Conservation (phyloP, 192 early-diverging fungal species). For the Pecoramyces ruminantium region DNA sequence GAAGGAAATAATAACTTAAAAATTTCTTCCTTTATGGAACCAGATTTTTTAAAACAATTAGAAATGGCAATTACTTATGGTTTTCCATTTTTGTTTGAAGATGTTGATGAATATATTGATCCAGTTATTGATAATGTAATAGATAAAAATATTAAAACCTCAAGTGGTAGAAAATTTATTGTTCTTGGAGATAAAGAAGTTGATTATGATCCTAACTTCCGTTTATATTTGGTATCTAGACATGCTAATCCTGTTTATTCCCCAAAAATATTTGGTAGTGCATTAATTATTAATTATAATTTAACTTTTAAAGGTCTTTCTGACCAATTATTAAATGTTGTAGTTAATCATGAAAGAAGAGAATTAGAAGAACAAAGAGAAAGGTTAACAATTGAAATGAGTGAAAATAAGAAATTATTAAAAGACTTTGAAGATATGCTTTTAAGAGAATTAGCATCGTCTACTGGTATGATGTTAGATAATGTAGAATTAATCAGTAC, state of each 20-base stretch:
- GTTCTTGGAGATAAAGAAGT: constrained; percentile 47
- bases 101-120: constrained; percentile 48
- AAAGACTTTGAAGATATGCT: constrained; percentile 39
- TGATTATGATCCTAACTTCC: constrained; percentile 36
- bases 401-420: constrained; percentile 30
- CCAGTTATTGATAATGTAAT: constrained; percentile 44
- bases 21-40: constrained; percentile 34
- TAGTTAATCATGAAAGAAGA: constrained; percentile 34
- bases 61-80: constrained; percentile 47
- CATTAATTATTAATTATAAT: constrained; percentile 46
- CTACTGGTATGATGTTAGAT: constrained; percentile 41
- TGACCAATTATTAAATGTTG: constrained; percentile 43
- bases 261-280: constrained; percentile 38
- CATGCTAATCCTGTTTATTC: constrained; percentile 37
- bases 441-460: constrained; percentile 33
- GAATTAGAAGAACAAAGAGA: constrained; percentile 42
- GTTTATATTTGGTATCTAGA: constrained; percentile 30
- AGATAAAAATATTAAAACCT: constrained; percentile 33
- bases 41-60: constrained; percentile 41
- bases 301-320: constrained; percentile 42
- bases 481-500: constrained; percentile 41
- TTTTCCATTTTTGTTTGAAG: constrained; percentile 44
- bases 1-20: constrained; percentile 37
- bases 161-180: constrained; percentile 29
- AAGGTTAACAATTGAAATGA: constrained; percentile 34